Base-by-base conservation (phyloP, 768 basidiomycete species). In the Hypsizygus marmoreus region DNA sequence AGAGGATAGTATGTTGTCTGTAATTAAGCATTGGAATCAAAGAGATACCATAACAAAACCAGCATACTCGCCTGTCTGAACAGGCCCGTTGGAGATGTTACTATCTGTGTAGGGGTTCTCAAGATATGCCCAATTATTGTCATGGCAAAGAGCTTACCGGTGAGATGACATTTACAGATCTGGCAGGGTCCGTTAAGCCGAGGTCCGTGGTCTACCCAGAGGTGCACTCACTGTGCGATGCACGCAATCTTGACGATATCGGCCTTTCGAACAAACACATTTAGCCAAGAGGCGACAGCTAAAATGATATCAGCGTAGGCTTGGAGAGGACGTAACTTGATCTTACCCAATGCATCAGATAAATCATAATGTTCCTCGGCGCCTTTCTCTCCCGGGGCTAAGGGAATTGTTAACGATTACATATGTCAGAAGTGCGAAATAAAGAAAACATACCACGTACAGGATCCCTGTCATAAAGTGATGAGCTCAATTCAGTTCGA, bases 271-370 rank as follows among this genome's bases (percentile, higher is more conserved):
- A 82, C 72, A 49, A 84, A 78, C 4, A 81, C 74, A 55, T 82
- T 82, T 41, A 84, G 61, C 80, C 81, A 84, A 7, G 77, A 67
- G 2, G 76, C 78, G 39, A 84, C 79, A 13, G 79, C 81, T 72
- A 54, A 7, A 50, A 50, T 20, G 54, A 37, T n/a, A 14, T 38
- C 8, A 12, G 4, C 26, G 16, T 14, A 47, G 11, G 12, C 28
- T 34, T n/a, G 22, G 5, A 39, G 46, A 7, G 46, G 7, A 23
- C 32, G 3, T 23, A 37, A 30, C 2, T 32, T 35, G 13, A 19
- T 10, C 54, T 7, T 49, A 71, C 71, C 69, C 3, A 80, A 62
- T 25, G 76, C 76, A 55, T 80, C 79, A 7, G 75, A 76, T 14
- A 76, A 64, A 49, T 79, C 77, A 50, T 80, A 81, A 40, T 70